Evolutionary conservation across 192 early-diverging fungal genomes (phyloP).

Genomic region (Coemansia sp.): DNA sequence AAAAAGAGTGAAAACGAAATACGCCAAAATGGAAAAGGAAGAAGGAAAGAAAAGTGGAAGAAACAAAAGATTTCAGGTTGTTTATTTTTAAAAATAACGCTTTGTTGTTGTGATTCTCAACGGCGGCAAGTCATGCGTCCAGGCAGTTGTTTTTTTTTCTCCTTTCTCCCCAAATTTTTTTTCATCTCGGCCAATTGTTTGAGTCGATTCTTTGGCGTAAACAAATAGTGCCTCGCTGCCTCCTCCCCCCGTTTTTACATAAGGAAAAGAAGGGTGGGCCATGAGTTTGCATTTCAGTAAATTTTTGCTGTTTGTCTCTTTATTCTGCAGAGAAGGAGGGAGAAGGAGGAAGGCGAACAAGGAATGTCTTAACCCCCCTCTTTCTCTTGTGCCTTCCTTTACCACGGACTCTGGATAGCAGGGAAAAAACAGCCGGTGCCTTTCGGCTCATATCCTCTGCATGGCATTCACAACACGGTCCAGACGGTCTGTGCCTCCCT

Average conservation of each 20-base stretch:
- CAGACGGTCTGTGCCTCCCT: no score
- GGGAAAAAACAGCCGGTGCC: no score
- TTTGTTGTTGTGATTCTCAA: slow-evolving; percentile 7
- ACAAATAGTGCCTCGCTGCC: not conserved
- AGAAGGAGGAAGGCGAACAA: not conserved
- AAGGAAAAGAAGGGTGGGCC: not conserved
- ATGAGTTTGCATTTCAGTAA: no score
- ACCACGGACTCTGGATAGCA: no score
- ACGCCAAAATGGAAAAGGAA: not conserved
- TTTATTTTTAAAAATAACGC: not conserved
- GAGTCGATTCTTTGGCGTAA: not conserved
- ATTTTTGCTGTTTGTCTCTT: not conserved
- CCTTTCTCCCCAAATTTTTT: not conserved
- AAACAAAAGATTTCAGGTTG: not conserved
- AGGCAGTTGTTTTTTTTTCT: not conserved
- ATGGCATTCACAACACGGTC: no score
- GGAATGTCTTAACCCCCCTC: not conserved
- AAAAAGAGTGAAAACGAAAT: not conserved
- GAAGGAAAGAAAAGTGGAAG: slow-evolving; percentile 8
- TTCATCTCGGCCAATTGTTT: slow-evolving; percentile 2
- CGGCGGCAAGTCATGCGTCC: not conserved
- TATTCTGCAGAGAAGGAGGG: no score
- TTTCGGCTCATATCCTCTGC: no score
- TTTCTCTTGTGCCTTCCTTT: not conserved
- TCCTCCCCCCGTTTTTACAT: no score